phyloP scores from a whole-genome alignment of 2,329 filamentous ascomycete genomes.

The Fragosphaeria purpurea region DNA sequence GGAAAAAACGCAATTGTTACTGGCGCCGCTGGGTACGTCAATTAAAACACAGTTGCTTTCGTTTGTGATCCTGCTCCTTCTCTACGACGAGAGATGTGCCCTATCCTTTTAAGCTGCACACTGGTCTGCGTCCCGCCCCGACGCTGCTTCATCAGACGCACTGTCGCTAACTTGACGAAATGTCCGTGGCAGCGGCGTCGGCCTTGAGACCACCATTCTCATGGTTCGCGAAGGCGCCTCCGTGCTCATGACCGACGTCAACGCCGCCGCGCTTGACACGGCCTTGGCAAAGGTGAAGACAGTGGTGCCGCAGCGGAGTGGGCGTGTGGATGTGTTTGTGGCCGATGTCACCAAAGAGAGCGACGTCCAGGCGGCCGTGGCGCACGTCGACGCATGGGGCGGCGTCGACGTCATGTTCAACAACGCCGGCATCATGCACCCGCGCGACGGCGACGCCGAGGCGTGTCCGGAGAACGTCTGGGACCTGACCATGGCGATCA shows the following conservation, averaged over 20 bases:
- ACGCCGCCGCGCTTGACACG: slow-evolving; percentile 63
- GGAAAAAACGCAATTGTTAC: slow-evolving; percentile 64
- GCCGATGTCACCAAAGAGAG: slow-evolving; percentile 75
- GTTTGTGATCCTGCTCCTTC: too few relatives aligned
- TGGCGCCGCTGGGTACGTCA: slow-evolving; percentile 68
- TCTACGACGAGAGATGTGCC: too few relatives aligned
- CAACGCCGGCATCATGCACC: slow-evolving; percentile 96
- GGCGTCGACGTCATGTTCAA: slow-evolving; percentile 91
- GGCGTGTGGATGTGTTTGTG: slow-evolving; percentile 50
- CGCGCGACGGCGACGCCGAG: slow-evolving; percentile 66
- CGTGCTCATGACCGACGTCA: slow-evolving; percentile 79
- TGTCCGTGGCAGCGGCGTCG: slow-evolving; percentile 58
- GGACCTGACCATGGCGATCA: slow-evolving; percentile 87
- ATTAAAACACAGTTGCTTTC: too few relatives aligned
- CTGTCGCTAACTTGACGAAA: too few relatives aligned
- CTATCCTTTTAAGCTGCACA: too few relatives aligned
- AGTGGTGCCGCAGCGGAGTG: slow-evolving; percentile 48
- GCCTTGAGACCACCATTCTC: slow-evolving; percentile 81
- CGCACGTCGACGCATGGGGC: slow-evolving; percentile 69
- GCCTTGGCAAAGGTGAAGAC: slow-evolving; percentile 65
- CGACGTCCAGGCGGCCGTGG: slow-evolving; percentile 64
- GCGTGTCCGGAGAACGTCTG: slow-evolving; percentile 83
- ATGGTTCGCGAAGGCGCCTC: slow-evolving; percentile 81
- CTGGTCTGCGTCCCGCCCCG: too few relatives aligned
- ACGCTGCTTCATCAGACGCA: too few relatives aligned